Percentiles rank a stretch among this genome's conserved stretches.
Evolutionary conservation across 2,329 filamentous ascomycete genomes (phyloP).

Genomic region (Talaromyces verruculosus): DNA sequence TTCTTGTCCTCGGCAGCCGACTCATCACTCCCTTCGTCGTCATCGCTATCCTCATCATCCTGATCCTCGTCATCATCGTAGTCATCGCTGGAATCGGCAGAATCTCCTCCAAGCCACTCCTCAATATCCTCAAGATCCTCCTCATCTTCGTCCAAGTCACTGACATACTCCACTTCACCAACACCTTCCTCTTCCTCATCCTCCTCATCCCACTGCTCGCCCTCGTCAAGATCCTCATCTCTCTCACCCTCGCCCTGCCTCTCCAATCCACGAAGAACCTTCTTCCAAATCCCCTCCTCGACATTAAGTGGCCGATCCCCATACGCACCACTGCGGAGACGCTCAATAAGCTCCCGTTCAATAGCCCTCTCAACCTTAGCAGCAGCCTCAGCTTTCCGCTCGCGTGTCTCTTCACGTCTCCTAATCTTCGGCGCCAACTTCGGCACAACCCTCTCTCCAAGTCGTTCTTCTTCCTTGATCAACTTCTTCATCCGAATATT

Average conservation of each 20-base stretch:
- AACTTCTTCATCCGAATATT: constrained; percentile 73
- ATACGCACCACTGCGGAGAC: constrained; percentile 87
- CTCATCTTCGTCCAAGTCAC: constrained; percentile 75
- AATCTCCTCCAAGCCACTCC: constrained; percentile 83
- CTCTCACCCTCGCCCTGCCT: constrained; percentile 76
- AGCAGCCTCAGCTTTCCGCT: constrained; percentile 74
- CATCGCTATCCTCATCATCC: constrained; percentile 54
- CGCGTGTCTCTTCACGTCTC: constrained; percentile 71
- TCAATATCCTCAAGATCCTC: constrained; percentile 90
- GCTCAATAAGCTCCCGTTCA: constrained; percentile 89
- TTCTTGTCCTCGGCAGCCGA: constrained; percentile 53
- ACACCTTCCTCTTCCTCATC: constrained; percentile 70
- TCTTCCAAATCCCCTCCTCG: constrained; percentile 94
- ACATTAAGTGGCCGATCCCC: constrained; percentile 93
- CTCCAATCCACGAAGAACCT: constrained; percentile 88
- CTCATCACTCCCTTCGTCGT: constrained; percentile 56
- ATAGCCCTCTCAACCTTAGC: constrained; percentile 96
- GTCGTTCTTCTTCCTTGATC: constrained; percentile 81
- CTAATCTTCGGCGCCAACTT: constrained; percentile 88
- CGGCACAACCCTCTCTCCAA: constrained; percentile 85
- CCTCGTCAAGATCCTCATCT: constrained; percentile 86
- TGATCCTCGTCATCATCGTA: constrained; percentile 56
- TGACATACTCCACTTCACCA: constrained; percentile 86
- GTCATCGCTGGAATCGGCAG: constrained; percentile 50
- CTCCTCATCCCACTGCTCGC: constrained; percentile 75